These are phyloP conservation scores for Apiospora saccharicola DNA, from an alignment of 2,329 filamentous ascomycete genomes.

Conservation along the genomic window DNA sequence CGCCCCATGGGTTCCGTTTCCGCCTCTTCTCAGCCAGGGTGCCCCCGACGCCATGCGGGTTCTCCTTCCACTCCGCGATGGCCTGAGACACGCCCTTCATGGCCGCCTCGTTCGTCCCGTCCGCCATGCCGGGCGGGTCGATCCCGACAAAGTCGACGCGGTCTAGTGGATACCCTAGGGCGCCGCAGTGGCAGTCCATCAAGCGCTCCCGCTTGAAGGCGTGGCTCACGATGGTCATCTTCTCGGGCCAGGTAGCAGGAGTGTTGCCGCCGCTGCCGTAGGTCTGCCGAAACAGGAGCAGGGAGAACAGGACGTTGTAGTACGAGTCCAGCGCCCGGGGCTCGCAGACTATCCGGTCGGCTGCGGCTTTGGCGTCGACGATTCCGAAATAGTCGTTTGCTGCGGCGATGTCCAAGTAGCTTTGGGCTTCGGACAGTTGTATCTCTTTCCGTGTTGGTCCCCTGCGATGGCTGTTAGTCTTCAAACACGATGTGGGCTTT, in stretches of 20 bases:
- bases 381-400: slow-evolving; percentile 56
- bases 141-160: slow-evolving; percentile 65
- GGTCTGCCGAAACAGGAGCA: slow-evolving; percentile 64
- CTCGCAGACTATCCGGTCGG: slow-evolving; percentile 63
- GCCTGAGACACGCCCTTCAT: slow-evolving; percentile 52
- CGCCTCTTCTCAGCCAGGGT: slow-evolving; percentile 56
- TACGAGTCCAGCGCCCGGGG: slow-evolving; percentile 83
- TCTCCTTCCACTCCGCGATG: slow-evolving; percentile 56
- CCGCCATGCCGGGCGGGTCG: slow-evolving; percentile 62
- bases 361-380: slow-evolving; percentile 31
- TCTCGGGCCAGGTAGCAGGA: slow-evolving; percentile 57
- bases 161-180: slow-evolving; percentile 61
- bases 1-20: slow-evolving; percentile 57
- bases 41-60: slow-evolving; percentile 59
- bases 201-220: slow-evolving; percentile 72
- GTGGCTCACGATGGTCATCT: slow-evolving; percentile 72
- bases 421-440: slow-evolving; percentile 64
- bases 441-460: slow-evolving; percentile 69
- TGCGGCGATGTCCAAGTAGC: slow-evolving; percentile 64
- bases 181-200: slow-evolving; percentile 68
- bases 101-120: slow-evolving; percentile 47
- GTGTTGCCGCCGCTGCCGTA: slow-evolving; percentile 36
- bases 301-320: slow-evolving; percentile 81
- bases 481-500: too few relatives aligned
- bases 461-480: slow-evolving; percentile 47